These are phyloP conservation scores for Pseudogymnoascus sp. DNA, from an alignment of 2,329 filamentous ascomycete genomes.

Conservation along the genomic window DNA sequence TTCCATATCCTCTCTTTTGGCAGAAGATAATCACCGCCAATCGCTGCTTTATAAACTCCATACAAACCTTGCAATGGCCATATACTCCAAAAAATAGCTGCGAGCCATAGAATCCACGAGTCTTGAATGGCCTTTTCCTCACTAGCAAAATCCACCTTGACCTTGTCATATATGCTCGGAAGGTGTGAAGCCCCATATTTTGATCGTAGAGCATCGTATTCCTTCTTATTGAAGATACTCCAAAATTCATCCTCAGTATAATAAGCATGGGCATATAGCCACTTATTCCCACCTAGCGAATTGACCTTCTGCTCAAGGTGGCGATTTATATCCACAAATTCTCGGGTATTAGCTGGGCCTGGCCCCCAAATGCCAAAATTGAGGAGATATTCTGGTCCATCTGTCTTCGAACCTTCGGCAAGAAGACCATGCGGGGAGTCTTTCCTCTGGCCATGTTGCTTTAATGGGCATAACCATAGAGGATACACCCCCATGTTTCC, in stretches of 20 bases:
- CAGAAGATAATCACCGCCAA: constrained; percentile 25
- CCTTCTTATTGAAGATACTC: constrained; percentile 47
- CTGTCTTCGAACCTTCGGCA: not conserved
- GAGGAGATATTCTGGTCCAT: constrained; percentile 34
- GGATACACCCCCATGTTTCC: constrained; percentile 41
- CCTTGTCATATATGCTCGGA: constrained; percentile 42
- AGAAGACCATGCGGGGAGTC: constrained; percentile 7
- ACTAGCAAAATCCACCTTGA: constrained; percentile 31
- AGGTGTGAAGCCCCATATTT: constrained; percentile 57
- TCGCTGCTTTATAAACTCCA: constrained; percentile 21
- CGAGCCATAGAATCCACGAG: constrained; percentile 27
- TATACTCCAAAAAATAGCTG: constrained; percentile 23
- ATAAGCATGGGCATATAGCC: constrained; percentile 79
- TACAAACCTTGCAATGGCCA: constrained; percentile 27
- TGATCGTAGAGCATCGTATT: constrained; percentile 52
- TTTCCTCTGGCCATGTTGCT: constrained; percentile 21
- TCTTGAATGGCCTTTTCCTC: constrained; percentile 21
- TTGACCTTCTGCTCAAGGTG: constrained; percentile 60
- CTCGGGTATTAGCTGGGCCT: constrained; percentile 44
- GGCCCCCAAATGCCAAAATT: constrained; percentile 74
- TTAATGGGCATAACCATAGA: constrained; percentile 50
- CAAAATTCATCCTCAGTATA: constrained; percentile 66
- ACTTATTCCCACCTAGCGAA: constrained; percentile 69
- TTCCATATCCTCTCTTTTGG: constrained; percentile 12
- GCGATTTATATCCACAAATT: constrained; percentile 62